Evolutionary conservation across 345 rosid genomes (phyloP), one percentile per base, ranked within the genome.

Genomic region (Gossypium raimondii): DNA sequence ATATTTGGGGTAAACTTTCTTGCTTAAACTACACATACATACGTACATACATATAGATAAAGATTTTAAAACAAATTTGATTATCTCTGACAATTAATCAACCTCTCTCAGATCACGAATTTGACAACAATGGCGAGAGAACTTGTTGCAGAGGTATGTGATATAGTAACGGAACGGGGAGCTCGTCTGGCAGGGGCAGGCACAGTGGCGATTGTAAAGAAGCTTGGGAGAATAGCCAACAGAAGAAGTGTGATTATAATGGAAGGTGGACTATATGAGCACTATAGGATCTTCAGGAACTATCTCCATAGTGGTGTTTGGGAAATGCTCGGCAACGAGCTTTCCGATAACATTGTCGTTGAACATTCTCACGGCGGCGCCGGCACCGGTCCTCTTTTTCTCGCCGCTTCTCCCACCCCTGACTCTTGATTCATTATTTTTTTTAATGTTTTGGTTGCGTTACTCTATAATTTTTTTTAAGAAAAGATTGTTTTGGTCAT

Each of bases 231-330:
- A 72, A 71, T 85, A 16, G 86, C 85, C 43, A 84, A 78, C 43
- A 84, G 78, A 74, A 89, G 75, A 81, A 88, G 86, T 62, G 81
- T 86, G 13, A 87, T 85, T 44, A 83, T 66, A 20, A 84, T 89
- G 67, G 91, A 87, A 85, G 93, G 94, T 16, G 94, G 85, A 18
- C 85, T 92, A 62, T 92, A 87, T 52, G 88, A 88, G 63, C 91
- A 86, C 18, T 86, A 92, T 53, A 73, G 90, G 34, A 62, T 89
- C 55, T 88, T 84, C 76, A 81, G 94, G 81, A 89, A 89, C 50
- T 84, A 88, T 59, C 86, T 89, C 69, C 85, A 89, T 47, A 85
- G 92, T 60, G 78, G 87, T 62, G 81, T 88, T 14, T 87, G 92
- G 64, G 63, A 59, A 59, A 59, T 59, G 64, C 64, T 59, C 9